Base-by-base conservation (phyloP, 805 yeast genomes). In the Starmera dryadoides region DNA sequence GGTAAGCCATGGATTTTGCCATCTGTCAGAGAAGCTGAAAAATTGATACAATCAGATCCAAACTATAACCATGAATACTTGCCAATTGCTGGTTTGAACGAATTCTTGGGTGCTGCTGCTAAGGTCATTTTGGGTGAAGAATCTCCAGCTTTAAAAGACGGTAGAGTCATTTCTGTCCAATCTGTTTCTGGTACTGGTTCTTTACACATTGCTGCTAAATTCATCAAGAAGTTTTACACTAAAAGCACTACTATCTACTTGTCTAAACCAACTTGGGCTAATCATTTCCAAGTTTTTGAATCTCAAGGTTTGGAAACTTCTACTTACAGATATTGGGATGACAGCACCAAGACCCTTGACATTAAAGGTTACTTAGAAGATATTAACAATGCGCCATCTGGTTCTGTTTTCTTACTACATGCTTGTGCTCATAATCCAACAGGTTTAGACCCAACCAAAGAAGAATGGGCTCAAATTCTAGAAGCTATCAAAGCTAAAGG, bases 361-460 rank as follows among this genome's bases (percentile, higher is more conserved):
- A 61, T 89, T 42, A 68, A 73, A 7, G 95, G 88, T 1, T 78
- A 81, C 55, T 49, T 89, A 29, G 48, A 52, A 11, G 65, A 86
- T 33, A 80, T 91, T 46, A 67, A 74, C 35, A 41, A 59, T 17
- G 94, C 96, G 11, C 81, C 82, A 39, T 58, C 60, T 7, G 95
- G 95, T 36, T 86, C 95, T 8, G 68, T 87, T 34, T 79, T 91
- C 50, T 62, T 91, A 42, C 70, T 91, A 43, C 98, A 91, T 59
- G 88, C 98, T 4, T 89, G 97, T 62, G 98, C 98, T 26, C 98
- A 91, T 65, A 91, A 91, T 62, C 98, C 98, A 43, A 91, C 98
- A 18, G 98, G 98, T 32, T 77, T 91, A 50, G 98, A 91, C 61
- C 98, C 98, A 41, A 77, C 84, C 3, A 67, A 69, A 42, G 83